Conservation (phyloP, 140 eudicot species). For the Cichorium intybus region DNA sequence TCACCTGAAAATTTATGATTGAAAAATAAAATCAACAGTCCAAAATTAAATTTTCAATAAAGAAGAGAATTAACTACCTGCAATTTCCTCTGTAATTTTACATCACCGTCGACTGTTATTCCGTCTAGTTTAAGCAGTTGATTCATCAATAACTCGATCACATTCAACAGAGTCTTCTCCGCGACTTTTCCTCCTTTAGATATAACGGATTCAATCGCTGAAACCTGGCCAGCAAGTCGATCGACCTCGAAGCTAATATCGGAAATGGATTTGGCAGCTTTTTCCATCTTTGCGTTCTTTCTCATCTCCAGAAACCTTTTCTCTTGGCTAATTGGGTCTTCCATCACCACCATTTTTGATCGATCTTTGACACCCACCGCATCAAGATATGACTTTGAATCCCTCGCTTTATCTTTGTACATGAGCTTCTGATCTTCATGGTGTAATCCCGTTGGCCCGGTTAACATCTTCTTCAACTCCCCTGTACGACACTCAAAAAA, state of each 20-base stretch:
- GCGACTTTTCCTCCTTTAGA: constrained; percentile 82
- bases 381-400: constrained; percentile 51
- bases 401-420: constrained; percentile 51
- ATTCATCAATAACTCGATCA: constrained; percentile 63
- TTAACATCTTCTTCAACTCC: constrained; percentile 61
- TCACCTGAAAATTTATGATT: constrained; percentile 43
- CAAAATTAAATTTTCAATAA: background rate
- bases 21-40: background rate
- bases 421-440: constrained; percentile 58
- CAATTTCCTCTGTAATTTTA: constrained; percentile 62
- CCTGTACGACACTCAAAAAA: constrained; percentile 28
- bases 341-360: constrained; percentile 51
- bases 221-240: constrained; percentile 72
- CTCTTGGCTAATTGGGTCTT: constrained; percentile 67
- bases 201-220: constrained; percentile 61
- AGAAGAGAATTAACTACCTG: constrained; percentile 49
- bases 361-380: constrained; percentile 59
- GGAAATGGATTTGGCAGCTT: constrained; percentile 50
- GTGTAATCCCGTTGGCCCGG: constrained; percentile 62
- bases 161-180: constrained; percentile 55
- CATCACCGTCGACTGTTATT: constrained; percentile 72
- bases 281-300: constrained; percentile 46
- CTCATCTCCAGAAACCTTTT: constrained; percentile 54
- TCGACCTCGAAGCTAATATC: constrained; percentile 67
- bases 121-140: constrained; percentile 68